Evolutionary conservation across 352 stramenopile genomes (phyloP).

Genomic region (Labyrinthula sp.): DNA sequence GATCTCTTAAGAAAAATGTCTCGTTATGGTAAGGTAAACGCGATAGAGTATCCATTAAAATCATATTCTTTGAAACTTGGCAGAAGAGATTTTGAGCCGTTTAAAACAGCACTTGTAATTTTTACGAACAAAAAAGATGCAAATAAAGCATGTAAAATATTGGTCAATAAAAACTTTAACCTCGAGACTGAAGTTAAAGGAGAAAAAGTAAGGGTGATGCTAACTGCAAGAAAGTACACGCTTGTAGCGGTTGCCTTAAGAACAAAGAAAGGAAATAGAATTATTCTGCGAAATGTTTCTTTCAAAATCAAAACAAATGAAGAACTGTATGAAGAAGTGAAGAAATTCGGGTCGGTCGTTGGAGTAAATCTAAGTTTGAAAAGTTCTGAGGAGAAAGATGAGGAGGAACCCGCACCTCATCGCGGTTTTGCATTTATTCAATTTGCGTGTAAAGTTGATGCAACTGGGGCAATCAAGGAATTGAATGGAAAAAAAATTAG

Average conservation of each 20-base stretch:
- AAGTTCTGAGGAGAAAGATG: slow-evolving; percentile 14
- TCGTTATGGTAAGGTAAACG: slow-evolving; percentile 22
- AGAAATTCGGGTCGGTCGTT: slow-evolving; percentile 18
- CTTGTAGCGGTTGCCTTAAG: slow-evolving; percentile 1
- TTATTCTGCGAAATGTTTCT: slow-evolving; percentile 31
- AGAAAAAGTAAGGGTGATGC: slow-evolving; percentile 6
- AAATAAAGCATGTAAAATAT: neutral
- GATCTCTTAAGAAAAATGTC: slow-evolving; percentile 14
- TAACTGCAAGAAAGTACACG: neutral
- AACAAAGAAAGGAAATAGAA: neutral
- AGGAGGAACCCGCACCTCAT: slow-evolving; percentile 1
- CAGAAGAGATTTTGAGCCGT: neutral
- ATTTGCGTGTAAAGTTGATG: slow-evolving; percentile 25
- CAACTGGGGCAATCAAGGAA: slow-evolving; percentile 3
- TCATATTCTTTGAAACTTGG: neutral
- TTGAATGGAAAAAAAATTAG: slow-evolving; percentile 25
- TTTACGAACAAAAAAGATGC: slow-evolving; percentile 19
- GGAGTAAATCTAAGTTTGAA: too few species aligned
- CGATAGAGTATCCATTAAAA: slow-evolving; percentile 11
- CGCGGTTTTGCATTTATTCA: slow-evolving; percentile 30
- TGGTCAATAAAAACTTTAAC: slow-evolving; percentile 9
- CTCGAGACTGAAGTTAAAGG: neutral
- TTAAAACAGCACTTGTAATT: slow-evolving; percentile 6
- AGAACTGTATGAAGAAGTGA: slow-evolving; percentile 6
- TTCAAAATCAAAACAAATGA: slow-evolving; percentile 7